Conservation (phyloP, 768 basidiomycete genomes). For the Phlebiopsis flavidoalba region DNA sequence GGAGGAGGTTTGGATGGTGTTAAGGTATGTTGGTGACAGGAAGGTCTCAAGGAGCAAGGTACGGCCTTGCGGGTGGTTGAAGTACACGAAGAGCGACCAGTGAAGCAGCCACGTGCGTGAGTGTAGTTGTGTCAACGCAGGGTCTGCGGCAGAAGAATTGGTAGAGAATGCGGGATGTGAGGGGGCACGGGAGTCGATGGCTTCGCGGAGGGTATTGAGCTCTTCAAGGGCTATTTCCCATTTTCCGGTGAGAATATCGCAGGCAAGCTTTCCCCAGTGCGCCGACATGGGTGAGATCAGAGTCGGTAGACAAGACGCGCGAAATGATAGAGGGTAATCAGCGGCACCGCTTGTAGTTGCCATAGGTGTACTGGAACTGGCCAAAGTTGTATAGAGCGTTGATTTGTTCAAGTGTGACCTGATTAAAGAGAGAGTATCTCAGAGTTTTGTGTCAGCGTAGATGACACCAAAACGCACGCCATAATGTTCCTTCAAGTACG, state of each 20-base stretch:
- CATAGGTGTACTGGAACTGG: slow-evolving; percentile 98
- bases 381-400: slow-evolving; percentile 96
- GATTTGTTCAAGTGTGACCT: slow-evolving; percentile 96
- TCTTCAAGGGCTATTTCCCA: slow-evolving; percentile 96
- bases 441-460: background rate
- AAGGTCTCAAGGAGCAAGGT: slow-evolving; percentile 93
- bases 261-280: slow-evolving; percentile 98
- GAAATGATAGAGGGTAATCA: too few species aligned
- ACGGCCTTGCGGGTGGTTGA: slow-evolving; percentile 90
- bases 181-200: slow-evolving; percentile 76
- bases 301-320: slow-evolving; percentile 90
- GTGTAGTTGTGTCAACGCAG: slow-evolving; percentile 84
- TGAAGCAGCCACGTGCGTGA: slow-evolving; percentile 95
- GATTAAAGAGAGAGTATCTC: background rate
- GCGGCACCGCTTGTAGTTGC: slow-evolving; percentile 68
- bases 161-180: slow-evolving; percentile 35
- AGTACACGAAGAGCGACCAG: slow-evolving; percentile 98
- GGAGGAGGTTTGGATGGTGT: slow-evolving; percentile 94
- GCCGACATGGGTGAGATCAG: slow-evolving; percentile 92
- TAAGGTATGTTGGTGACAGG: slow-evolving; percentile 94
- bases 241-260: slow-evolving; percentile 89
- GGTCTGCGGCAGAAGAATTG: slow-evolving; percentile 35
- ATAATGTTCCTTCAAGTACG: slow-evolving; percentile 92
- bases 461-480: slow-evolving; percentile 43
- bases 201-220: slow-evolving; percentile 90